Evolutionary conservation across 1,284 basidiomycete species (phyloP).

Genomic region (Moesziomyces sp.): DNA sequence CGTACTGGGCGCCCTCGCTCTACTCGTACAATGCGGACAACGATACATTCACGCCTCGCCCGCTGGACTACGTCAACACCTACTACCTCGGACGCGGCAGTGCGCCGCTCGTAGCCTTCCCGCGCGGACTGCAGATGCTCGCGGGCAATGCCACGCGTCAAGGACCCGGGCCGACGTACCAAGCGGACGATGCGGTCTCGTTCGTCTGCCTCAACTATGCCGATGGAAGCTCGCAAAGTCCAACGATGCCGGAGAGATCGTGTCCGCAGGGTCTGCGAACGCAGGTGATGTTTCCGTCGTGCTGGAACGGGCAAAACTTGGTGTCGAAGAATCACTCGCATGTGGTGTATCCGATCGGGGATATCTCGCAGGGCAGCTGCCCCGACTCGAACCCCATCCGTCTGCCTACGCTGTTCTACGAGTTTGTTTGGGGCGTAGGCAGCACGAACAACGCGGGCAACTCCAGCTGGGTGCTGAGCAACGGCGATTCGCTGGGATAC

Average conservation of each 20-base stretch:
- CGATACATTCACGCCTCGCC: slow-evolving; percentile 41
- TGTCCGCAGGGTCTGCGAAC: slow-evolving; percentile 68
- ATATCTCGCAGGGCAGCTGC: slow-evolving; percentile 70
- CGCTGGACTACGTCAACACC: slow-evolving; percentile 56
- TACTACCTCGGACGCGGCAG: slow-evolving; percentile 68
- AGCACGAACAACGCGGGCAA: slow-evolving; percentile 16
- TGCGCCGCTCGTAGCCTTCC: slow-evolving; percentile 67
- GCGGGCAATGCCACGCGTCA: slow-evolving; percentile 65
- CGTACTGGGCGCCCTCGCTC: slow-evolving; percentile 70
- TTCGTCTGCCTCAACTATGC: slow-evolving; percentile 69
- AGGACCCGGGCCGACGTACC: slow-evolving; percentile 13
- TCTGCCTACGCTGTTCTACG: slow-evolving; percentile 72
- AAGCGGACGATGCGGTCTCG: slow-evolving; percentile 65
- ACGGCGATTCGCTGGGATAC: slow-evolving; percentile 61
- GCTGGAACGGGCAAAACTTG: slow-evolving; percentile 72
- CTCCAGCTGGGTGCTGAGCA: slow-evolving; percentile 37
- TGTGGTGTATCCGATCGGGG: slow-evolving; percentile 65
- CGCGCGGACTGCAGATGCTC: slow-evolving; percentile 70
- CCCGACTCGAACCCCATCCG: slow-evolving; percentile 70
- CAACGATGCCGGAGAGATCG: slow-evolving; percentile 19
- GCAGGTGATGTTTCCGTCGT: slow-evolving; percentile 71
- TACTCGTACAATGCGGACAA: slow-evolving; percentile 65
- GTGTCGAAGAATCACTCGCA: slow-evolving; percentile 70
- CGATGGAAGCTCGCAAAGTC: slow-evolving; percentile 50
- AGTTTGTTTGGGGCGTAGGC: slow-evolving; percentile 62